Conservation (phyloP, 208 protist species). For the Trypanosoma cruzi region DNA sequence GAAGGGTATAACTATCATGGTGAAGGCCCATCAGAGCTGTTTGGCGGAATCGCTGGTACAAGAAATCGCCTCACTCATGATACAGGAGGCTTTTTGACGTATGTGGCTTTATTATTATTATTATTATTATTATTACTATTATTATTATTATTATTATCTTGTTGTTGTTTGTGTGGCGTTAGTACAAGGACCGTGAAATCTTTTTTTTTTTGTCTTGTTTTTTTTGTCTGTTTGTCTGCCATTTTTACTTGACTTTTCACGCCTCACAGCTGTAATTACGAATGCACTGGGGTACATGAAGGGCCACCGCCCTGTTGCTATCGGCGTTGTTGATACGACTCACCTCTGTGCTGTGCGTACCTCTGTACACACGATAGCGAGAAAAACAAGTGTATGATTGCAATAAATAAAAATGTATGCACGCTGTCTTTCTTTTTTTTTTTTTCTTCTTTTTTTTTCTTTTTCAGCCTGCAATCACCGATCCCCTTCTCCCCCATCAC, state of each 20-base stretch:
- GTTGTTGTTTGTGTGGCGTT: neutral
- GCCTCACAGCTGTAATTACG: too few relatives aligned
- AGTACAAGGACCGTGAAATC: neutral
- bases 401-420: neutral
- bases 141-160: neutral
- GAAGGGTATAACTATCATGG: slow-evolving; percentile 46
- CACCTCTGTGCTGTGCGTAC: too few relatives aligned
- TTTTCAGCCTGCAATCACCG: neutral
- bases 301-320: too few relatives aligned
- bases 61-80: slow-evolving; percentile 46
- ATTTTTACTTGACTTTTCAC: too few relatives aligned
- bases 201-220: slow-evolving; percentile 6
- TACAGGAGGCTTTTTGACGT: slow-evolving; percentile 11
- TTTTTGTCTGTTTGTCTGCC: neutral
- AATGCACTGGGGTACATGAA: too few relatives aligned
- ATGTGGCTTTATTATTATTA: slow-evolving; percentile 46
- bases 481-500: neutral
- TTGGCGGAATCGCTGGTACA: slow-evolving; percentile 61
- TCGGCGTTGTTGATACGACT: too few relatives aligned
- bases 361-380: too few relatives aligned
- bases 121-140: too few relatives aligned
- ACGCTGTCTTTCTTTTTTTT: neutral
- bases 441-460: slow-evolving; percentile 1
- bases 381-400: too few relatives aligned
- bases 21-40: slow-evolving; percentile 44